Percentiles rank a stretch among this genome's conserved stretches.
phyloP scores from a whole-genome alignment of 1,284 basidiomycete species.

The Trametes pubescens region DNA sequence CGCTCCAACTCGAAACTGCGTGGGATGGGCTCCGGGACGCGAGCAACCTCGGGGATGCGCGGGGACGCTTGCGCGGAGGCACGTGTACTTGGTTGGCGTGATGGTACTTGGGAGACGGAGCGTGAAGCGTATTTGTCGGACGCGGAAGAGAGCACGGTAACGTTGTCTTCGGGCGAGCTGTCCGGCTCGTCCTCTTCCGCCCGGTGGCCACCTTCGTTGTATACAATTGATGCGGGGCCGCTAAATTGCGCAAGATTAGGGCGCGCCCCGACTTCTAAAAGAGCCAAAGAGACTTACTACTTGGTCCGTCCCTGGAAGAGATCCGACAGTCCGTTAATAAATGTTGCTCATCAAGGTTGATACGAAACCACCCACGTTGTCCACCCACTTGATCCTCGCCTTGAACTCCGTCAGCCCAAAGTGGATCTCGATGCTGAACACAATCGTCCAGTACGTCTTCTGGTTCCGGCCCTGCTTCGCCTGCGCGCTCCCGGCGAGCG shows the following conservation, averaged over 20 bases:
- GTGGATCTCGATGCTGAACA: constrained; percentile 83
- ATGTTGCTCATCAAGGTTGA: constrained; percentile 5
- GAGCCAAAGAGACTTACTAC: constrained; percentile 64
- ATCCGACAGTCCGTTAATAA: constrained; percentile 17
- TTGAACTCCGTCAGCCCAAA: constrained; percentile 83
- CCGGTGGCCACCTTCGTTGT: constrained; percentile 78
- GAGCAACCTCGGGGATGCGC: constrained; percentile 26
- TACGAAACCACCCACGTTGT: constrained; percentile 59
- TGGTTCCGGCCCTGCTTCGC: constrained; percentile 68
- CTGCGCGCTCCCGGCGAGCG: constrained; percentile 70
- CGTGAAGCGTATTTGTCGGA: constrained; percentile 36
- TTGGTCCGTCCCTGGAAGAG: constrained; percentile 59
- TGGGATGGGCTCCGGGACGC: constrained; percentile 22
- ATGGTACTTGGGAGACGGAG: constrained; percentile 42
- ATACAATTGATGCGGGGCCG: constrained; percentile 80
- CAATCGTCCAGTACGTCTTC: constrained; percentile 80
- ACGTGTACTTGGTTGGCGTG: constrained; percentile 36
- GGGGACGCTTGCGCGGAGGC: constrained; percentile 34
- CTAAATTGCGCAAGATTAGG: constrained; percentile 43
- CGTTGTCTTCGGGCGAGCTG: constrained; percentile 44
- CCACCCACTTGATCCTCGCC: constrained; percentile 82
- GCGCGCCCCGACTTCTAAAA: not conserved
- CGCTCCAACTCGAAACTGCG: constrained; percentile 34
- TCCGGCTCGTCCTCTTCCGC: constrained; percentile 71
- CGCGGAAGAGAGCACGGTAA: constrained; percentile 35